Evolutionary conservation across 345 rosid genomes (phyloP).

Genomic region (Rhizophora mangle): DNA sequence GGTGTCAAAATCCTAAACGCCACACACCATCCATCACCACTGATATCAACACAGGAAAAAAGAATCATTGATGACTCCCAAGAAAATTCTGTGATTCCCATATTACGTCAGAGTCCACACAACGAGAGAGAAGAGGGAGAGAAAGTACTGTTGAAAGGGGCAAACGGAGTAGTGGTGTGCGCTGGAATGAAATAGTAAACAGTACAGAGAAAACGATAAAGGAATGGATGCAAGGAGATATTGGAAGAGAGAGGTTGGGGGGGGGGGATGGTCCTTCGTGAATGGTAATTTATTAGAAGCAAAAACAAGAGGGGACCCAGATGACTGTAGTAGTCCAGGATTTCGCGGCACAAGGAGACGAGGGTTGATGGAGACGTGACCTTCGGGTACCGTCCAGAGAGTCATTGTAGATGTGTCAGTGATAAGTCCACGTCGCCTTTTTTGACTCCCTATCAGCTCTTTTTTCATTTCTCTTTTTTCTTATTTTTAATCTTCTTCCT

Average conservation of each 20-base stretch:
- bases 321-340: constrained; percentile 43
- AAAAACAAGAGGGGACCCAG: neutral
- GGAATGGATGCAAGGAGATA: neutral
- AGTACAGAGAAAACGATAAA: too few relatives aligned
- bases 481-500: neutral
- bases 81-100: constrained; percentile 17
- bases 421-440: constrained; percentile 32
- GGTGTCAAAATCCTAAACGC: too few relatives aligned
- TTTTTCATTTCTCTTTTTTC: neutral
- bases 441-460: neutral
- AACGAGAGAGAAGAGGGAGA: neutral
- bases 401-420: constrained; percentile 21
- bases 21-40: too few relatives aligned
- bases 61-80: constrained; percentile 2
- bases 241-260: neutral
- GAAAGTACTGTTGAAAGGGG: neutral
- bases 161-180: too few relatives aligned
- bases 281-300: neutral
- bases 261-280: neutral
- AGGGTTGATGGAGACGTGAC: constrained; percentile 34
- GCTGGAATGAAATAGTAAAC: too few relatives aligned
- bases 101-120: constrained; percentile 9
- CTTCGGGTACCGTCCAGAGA: constrained; percentile 1
- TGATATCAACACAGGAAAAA: neutral
- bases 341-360: constrained; percentile 46